These are phyloP conservation scores for Tephrocybe rancida DNA, from an alignment of 768 basidiomycete species.

Conservation along the genomic window DNA sequence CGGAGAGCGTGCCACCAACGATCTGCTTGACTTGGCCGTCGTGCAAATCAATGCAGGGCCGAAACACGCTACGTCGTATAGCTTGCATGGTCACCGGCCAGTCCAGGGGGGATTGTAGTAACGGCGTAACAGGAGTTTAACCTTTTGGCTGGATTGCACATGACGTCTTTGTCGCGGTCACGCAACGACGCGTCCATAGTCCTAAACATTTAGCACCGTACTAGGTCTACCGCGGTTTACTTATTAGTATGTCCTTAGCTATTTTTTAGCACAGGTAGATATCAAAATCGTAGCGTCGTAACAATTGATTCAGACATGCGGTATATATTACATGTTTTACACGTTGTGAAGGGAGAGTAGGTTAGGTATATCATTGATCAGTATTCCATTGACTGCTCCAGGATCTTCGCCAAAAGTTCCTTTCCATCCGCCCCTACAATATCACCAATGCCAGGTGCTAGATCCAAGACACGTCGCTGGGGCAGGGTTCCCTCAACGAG, in stretches of 20 bases:
- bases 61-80: conserved; percentile 58
- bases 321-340: too few species aligned
- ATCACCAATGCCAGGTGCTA: conserved; percentile 89
- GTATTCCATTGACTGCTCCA: conserved; percentile 80
- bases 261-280: too few species aligned
- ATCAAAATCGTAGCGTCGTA: too few species aligned
- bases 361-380: conserved; percentile 29
- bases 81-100: conserved; percentile 37
- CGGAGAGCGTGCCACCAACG: conserved; percentile 91
- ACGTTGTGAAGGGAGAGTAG: not conserved
- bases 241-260: too few species aligned
- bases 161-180: too few species aligned
- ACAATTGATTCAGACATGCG: not conserved
- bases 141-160: too few species aligned
- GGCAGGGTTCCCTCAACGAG: conserved; percentile 93
- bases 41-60: conserved; percentile 97
- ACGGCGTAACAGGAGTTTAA: too few species aligned
- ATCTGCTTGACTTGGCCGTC: conserved; percentile 97
- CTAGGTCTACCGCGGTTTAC: too few species aligned
- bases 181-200: too few species aligned
- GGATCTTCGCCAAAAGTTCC: conserved; percentile 79
- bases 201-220: too few species aligned
- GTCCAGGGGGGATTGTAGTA: too few species aligned
- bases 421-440: conserved; percentile 81
- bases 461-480: conserved; percentile 88